Evolutionary conservation across 192 early-diverging fungal species (phyloP).

Genomic region (Backusella luteola): DNA sequence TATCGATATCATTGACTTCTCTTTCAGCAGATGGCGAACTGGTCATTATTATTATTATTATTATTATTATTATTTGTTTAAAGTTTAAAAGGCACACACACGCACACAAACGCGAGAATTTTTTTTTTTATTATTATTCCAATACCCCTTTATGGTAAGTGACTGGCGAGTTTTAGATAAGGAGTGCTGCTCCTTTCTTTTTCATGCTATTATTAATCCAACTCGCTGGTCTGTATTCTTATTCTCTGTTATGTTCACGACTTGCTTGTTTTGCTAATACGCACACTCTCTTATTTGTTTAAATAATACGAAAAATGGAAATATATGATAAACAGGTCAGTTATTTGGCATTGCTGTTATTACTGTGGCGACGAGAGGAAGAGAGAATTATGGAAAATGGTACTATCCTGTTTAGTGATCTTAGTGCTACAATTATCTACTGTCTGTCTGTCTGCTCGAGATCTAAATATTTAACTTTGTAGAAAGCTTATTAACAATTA

Average conservation of each 20-base stretch:
- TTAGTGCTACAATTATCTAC: neutral
- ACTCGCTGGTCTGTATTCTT: neutral
- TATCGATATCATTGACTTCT: neutral
- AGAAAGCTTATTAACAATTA: too few relatives aligned
- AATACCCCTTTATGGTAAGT: neutral
- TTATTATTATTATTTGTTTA: neutral
- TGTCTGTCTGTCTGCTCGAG: neutral
- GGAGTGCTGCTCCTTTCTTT: neutral
- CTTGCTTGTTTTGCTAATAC: neutral
- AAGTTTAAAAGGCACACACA: neutral
- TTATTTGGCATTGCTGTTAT: neutral
- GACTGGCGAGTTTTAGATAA: neutral
- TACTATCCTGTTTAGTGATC: neutral
- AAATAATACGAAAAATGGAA: neutral
- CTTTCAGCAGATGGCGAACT: conserved; percentile 1
- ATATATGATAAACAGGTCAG: neutral
- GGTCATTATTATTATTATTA: neutral
- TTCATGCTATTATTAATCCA: neutral
- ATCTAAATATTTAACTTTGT: neutral
- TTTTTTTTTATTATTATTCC: neutral
- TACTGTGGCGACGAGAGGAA: neutral
- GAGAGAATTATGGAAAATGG: too few relatives aligned
- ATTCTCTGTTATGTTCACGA: neutral
- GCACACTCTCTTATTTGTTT: neutral
- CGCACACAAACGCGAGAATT: neutral